Base-by-base conservation (phyloP, 768 basidiomycete genomes). In the Agaricus blazei region DNA sequence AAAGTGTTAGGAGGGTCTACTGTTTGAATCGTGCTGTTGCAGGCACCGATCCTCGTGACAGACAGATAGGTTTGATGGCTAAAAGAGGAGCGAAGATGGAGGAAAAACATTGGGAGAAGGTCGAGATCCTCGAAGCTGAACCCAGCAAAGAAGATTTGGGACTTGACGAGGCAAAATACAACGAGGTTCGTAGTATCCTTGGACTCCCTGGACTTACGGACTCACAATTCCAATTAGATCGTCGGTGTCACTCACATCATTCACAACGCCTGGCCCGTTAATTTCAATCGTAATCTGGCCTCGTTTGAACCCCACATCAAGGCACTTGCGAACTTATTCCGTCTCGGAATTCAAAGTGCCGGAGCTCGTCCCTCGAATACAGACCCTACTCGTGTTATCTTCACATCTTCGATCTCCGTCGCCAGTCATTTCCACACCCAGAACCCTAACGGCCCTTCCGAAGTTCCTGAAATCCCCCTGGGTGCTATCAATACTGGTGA, bases 241-340 rank as follows among this genome's bases (percentile, higher is more conserved):
- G 59, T 64, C 15, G 42, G 52, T 7, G 63, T 64, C 11, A 71
- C 68, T 0, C 67, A 71, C 45, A 65, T 72, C 58, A 65, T 66
- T 52, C 58, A 72, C 44, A 69, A 67, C 19, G 76, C 76, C 5
- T 79, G 77, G 77, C 72, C 71, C 1, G 70, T 78, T 45, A 70
- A 79, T 48, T 77, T 76, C 56, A 77, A 72, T 50, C 52, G 74
- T 34, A 64, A 63, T 3, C 62, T 79, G 9, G 63, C 70, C 5
- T 77, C 77, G 1, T 75, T 78, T 50, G 75, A 76, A 36, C 69
- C 72, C 3, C 75, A 66, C 50, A 65, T 79, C 11, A 67, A 63
- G 37, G 70, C 63, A 1, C 36, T 50, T 4, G 29, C 63, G 60
- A 15, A 69, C 67, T 2, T 61, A 65, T 1, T 64, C 62, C 47